Evolutionary conservation across 108 stramenopile species (phyloP).

Genomic region (Pseudonitzschia multiseries): DNA sequence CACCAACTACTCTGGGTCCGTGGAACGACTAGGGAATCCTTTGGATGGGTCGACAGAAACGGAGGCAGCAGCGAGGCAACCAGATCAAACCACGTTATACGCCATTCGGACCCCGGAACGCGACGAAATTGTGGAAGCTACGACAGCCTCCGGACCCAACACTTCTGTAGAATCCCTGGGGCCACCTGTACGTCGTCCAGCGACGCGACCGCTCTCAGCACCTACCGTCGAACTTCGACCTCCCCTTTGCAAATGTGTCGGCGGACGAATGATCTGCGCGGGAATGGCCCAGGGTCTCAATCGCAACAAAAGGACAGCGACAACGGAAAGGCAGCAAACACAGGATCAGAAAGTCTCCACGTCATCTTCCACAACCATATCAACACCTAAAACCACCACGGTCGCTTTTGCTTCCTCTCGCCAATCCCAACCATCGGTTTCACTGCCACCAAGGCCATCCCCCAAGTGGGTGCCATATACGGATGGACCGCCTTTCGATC

Average conservation of each 20-base stretch:
- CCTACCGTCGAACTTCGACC: not conserved
- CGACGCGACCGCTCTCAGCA: too few species aligned
- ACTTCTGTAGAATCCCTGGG: too few species aligned
- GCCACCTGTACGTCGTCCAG: too few species aligned
- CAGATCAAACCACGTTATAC: not conserved
- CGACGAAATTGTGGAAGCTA: not conserved
- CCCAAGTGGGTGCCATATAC: conserved; percentile 7
- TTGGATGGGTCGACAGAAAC: not conserved
- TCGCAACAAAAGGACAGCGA: not conserved
- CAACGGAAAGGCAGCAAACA: not conserved
- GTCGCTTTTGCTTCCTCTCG: too few species aligned
- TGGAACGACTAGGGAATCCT: not conserved
- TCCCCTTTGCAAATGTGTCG: conserved; percentile 6
- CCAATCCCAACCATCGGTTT: not conserved
- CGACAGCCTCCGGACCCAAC: too few species aligned
- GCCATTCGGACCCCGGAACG: not conserved
- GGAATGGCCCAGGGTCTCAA: conserved; percentile 1
- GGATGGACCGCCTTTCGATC: not conserved
- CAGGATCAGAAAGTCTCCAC: not conserved
- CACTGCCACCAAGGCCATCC: not conserved
- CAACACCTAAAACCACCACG: not conserved
- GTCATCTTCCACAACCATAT: not conserved
- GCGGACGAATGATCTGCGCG: conserved; percentile 6
- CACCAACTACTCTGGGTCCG: not conserved
- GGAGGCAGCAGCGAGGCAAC: not conserved